phyloP scores from a whole-genome alignment of 352 stramenopile species.

The Globisporangium okanoganense region DNA sequence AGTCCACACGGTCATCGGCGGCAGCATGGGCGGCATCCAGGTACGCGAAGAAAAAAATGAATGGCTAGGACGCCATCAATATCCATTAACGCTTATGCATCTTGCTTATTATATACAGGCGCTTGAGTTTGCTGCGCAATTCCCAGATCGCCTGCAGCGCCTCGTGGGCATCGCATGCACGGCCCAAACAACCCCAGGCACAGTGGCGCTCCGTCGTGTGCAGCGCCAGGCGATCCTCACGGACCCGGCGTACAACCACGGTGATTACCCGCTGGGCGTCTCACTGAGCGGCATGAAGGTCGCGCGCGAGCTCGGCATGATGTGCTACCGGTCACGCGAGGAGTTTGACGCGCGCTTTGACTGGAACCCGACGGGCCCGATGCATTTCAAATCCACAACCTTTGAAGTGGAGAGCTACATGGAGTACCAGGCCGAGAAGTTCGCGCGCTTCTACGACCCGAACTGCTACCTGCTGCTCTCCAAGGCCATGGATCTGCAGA shows the following conservation, averaged over 20 bases:
- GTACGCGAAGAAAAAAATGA: constrained; percentile 3
- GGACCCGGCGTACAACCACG: constrained; percentile 76
- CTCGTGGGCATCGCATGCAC: constrained; percentile 82
- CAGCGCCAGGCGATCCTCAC: constrained; percentile 80
- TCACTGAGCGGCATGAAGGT: constrained; percentile 80
- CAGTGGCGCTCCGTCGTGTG: constrained; percentile 79
- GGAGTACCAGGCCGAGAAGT: constrained; percentile 87
- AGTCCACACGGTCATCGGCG: constrained; percentile 81
- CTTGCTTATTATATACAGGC: constrained; percentile 27
- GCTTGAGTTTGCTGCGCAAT: constrained; percentile 84
- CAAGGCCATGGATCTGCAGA: constrained; percentile 86
- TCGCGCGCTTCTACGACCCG: constrained; percentile 77
- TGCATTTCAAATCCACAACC: constrained; percentile 70
- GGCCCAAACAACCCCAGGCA: constrained; percentile 82
- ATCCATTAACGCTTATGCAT: neutral
- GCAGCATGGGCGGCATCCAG: constrained; percentile 84
- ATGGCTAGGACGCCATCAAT: neutral
- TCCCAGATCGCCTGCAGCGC: constrained; percentile 65
- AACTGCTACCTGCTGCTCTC: constrained; percentile 89
- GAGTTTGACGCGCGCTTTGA: constrained; percentile 86
- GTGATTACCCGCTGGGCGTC: constrained; percentile 58
- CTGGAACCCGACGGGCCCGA: constrained; percentile 72
- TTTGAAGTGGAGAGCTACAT: constrained; percentile 91
- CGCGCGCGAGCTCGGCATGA: constrained; percentile 83
- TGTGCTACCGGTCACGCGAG: constrained; percentile 85